A percentile compares a stretch with the other conserved stretches of the same genome.
phyloP scores from a whole-genome alignment of 345 rosid genomes.

The Mercurialis annua region DNA sequence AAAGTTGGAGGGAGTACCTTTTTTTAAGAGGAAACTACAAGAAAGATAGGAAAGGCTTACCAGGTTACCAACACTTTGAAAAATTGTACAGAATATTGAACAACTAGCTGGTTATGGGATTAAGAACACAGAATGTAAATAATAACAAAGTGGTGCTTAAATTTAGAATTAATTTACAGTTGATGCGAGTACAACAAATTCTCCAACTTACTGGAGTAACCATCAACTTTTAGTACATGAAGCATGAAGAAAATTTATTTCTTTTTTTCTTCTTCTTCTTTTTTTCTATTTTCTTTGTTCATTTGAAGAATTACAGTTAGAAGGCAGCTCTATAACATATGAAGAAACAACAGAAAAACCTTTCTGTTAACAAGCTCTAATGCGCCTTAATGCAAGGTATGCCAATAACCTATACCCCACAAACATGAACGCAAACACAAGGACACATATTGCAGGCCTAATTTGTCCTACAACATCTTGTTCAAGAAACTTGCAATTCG shows the following conservation, averaged over 20 bases:
- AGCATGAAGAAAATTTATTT: not conserved
- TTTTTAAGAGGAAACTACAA: too few relatives aligned
- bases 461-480: conserved; percentile 69
- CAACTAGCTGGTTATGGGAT: too few relatives aligned
- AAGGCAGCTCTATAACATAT: not conserved
- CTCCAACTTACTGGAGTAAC: not conserved
- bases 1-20: too few relatives aligned
- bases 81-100: too few relatives aligned
- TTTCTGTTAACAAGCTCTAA: conserved; percentile 24
- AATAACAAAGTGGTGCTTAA: too few relatives aligned
- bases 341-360: not conserved
- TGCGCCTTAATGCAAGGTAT: conserved; percentile 70
- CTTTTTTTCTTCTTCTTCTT: too few relatives aligned
- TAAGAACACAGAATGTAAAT: too few relatives aligned
- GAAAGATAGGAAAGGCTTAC: too few relatives aligned
- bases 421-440: conserved; percentile 59
- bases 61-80: too few relatives aligned
- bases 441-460: conserved; percentile 41
- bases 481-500: conserved; percentile 56
- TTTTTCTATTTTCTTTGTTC: not conserved
- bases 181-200: too few relatives aligned
- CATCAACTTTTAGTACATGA: not conserved
- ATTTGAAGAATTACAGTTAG: conserved; percentile 17
- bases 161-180: too few relatives aligned
- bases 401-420: conserved; percentile 79